Evolutionary conservation across 2,329 filamentous ascomycete species (phyloP).

Genomic region (Ascochyta lentis): DNA sequence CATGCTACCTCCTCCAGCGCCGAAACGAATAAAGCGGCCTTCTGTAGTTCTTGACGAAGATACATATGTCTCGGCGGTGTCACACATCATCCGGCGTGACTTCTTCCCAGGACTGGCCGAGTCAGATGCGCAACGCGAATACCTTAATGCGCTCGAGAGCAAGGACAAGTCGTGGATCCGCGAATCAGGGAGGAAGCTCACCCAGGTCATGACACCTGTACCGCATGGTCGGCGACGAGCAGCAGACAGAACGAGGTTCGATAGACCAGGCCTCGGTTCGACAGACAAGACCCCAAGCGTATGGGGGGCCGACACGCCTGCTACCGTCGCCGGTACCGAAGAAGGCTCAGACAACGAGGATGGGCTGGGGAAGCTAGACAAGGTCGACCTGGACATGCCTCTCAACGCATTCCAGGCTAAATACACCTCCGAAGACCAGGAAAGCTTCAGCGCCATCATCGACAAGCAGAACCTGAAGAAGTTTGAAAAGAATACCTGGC

Average conservation of each 20-base stretch:
- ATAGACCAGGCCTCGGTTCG: slow-evolving; percentile 22
- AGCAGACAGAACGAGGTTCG: slow-evolving; percentile 37
- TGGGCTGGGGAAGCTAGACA: slow-evolving; percentile 52
- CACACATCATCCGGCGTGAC: slow-evolving; percentile 93
- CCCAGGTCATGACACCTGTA: slow-evolving; percentile 81
- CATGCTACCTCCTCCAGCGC: slow-evolving; percentile 85
- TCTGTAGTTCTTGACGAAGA: slow-evolving; percentile 91
- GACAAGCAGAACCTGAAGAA: slow-evolving; percentile 88
- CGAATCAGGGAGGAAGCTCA: slow-evolving; percentile 69
- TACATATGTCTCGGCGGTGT: slow-evolving; percentile 86
- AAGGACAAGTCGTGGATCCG: slow-evolving; percentile 85
- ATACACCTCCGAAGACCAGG: slow-evolving; percentile 97
- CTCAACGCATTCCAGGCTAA: slow-evolving; percentile 86
- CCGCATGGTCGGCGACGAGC: slow-evolving; percentile 53
- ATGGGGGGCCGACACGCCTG: slow-evolving; percentile 75
- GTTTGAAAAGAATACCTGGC: slow-evolving; percentile 85
- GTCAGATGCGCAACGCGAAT: slow-evolving; percentile 86
- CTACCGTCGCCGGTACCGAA: slow-evolving; percentile 58
- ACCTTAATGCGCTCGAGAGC: slow-evolving; percentile 88
- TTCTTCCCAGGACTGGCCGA: slow-evolving; percentile 94
- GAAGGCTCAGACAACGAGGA: slow-evolving; percentile 31
- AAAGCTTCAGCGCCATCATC: slow-evolving; percentile 90
- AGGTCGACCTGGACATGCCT: slow-evolving; percentile 78
- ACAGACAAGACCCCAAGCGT: slow-evolving; percentile 66
- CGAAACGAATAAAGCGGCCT: slow-evolving; percentile 91